Evolutionary conservation across 1,139 yeast genomes (phyloP).

Genomic region (Candida anutae): DNA sequence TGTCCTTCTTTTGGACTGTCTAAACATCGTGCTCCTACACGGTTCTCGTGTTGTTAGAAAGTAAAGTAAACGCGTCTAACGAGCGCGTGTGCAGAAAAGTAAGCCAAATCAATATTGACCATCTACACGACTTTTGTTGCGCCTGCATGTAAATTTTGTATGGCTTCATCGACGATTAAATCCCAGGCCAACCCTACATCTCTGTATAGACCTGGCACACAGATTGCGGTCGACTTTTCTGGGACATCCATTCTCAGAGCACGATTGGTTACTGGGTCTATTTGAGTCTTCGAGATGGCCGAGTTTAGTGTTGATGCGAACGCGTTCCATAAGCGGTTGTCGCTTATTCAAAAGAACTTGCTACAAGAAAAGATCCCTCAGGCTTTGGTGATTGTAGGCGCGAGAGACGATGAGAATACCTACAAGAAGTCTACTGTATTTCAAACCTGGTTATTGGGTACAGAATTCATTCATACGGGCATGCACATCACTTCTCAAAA

Average conservation of each 20-base stretch:
- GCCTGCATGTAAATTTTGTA: too few relatives aligned
- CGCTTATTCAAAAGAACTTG: constrained; percentile 32
- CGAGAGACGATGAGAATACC: constrained; percentile 80
- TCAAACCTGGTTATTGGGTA: constrained; percentile 90
- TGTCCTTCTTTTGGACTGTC: constrained; percentile 69
- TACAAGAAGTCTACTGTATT: constrained; percentile 83
- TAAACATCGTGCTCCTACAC: constrained; percentile 62
- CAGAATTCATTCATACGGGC: constrained; percentile 89
- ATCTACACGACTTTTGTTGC: too few relatives aligned
- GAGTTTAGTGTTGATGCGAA: constrained; percentile 34
- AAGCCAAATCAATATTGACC: too few relatives aligned
- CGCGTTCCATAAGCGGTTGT: constrained; percentile 34
- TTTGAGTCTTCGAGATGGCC: constrained; percentile 11
- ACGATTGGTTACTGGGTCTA: too few relatives aligned
- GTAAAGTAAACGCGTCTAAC: too few relatives aligned
- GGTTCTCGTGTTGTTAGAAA: too few relatives aligned
- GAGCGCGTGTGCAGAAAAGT: too few relatives aligned
- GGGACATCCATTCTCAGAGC: too few relatives aligned
- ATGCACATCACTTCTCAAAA: constrained; percentile 57
- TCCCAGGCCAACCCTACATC: too few relatives aligned
- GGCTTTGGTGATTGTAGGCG: constrained; percentile 67
- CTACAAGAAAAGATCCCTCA: constrained; percentile 35
- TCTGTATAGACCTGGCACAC: too few relatives aligned
- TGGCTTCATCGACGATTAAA: too few relatives aligned
- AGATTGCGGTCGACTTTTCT: too few relatives aligned